Evolutionary conservation across 345 rosid species (phyloP).

Genomic region (Rhizophora mangle): DNA sequence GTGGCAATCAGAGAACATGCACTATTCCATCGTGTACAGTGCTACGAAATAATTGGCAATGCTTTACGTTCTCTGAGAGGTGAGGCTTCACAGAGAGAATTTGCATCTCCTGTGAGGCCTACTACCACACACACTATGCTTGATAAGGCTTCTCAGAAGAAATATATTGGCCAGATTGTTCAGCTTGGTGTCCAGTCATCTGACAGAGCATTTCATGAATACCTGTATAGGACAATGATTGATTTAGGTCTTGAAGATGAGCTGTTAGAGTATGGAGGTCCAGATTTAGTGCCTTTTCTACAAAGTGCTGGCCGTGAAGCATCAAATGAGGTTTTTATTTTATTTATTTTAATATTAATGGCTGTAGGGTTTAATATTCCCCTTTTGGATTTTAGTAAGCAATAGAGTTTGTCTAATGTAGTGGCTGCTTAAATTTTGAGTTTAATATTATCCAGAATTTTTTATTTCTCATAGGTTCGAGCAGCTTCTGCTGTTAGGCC

Average conservation of each 20-base stretch:
- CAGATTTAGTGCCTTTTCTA: slow-evolving; percentile 93
- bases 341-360: neutral
- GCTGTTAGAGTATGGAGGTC: slow-evolving; percentile 94
- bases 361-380: neutral
- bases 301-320: slow-evolving; percentile 72
- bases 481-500: slow-evolving; percentile 49
- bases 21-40: slow-evolving; percentile 72
- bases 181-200: slow-evolving; percentile 92
- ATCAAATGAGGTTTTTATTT: slow-evolving; percentile 57
- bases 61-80: slow-evolving; percentile 73
- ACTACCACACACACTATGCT: slow-evolving; percentile 43
- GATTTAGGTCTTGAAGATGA: slow-evolving; percentile 89
- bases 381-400: slow-evolving; percentile 12
- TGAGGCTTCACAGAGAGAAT: slow-evolving; percentile 45
- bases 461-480: slow-evolving; percentile 43
- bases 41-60: slow-evolving; percentile 79
- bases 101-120: slow-evolving; percentile 57
- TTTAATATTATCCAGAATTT: slow-evolving; percentile 2
- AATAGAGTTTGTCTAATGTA: neutral
- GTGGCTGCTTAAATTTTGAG: neutral
- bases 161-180: slow-evolving; percentile 87
- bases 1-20: slow-evolving; percentile 67
- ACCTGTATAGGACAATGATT: slow-evolving; percentile 74
- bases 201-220: slow-evolving; percentile 85
- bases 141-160: slow-evolving; percentile 69